phyloP scores from a whole-genome alignment of 768 basidiomycete genomes.

The Tricholoma hemisulphureum region DNA sequence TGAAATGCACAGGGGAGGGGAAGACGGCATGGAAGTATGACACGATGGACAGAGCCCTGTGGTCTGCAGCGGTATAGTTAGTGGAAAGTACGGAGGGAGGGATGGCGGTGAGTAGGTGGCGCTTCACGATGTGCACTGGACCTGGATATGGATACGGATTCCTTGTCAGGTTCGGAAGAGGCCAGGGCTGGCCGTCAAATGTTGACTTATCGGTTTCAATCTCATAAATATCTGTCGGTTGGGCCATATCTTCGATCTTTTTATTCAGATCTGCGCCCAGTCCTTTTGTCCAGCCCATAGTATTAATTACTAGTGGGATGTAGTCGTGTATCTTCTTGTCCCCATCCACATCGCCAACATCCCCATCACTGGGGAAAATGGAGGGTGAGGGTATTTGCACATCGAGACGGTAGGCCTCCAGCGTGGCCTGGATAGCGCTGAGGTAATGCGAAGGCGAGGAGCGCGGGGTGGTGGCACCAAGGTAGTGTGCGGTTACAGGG shows the following conservation, averaged over 20 bases:
- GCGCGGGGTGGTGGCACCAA: constrained; percentile 77
- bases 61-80: constrained; percentile 59
- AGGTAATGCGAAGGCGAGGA: constrained; percentile 78
- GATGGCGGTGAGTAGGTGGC: constrained; percentile 50
- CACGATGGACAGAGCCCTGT: constrained; percentile 65
- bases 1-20: constrained; percentile 12
- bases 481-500: constrained; percentile 74
- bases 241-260: constrained; percentile 65
- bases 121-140: constrained; percentile 8
- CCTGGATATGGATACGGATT: not conserved
- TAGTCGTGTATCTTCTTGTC: constrained; percentile 46
- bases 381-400: constrained; percentile 47
- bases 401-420: constrained; percentile 69
- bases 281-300: constrained; percentile 96
- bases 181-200: constrained; percentile 20
- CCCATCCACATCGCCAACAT: constrained; percentile 23
- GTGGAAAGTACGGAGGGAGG: constrained; percentile 42
- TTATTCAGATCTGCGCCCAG: constrained; percentile 78
- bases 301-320: constrained; percentile 89
- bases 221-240: constrained; percentile 61
- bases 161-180: not conserved
- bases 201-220: constrained; percentile 32
- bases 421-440: constrained; percentile 58
- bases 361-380: not conserved
- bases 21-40: constrained; percentile 72